Evolutionary conservation across 2,329 filamentous ascomycete species (phyloP), one percentile per base, ranked within the genome.

Genomic region (Sporothrix globosa): DNA sequence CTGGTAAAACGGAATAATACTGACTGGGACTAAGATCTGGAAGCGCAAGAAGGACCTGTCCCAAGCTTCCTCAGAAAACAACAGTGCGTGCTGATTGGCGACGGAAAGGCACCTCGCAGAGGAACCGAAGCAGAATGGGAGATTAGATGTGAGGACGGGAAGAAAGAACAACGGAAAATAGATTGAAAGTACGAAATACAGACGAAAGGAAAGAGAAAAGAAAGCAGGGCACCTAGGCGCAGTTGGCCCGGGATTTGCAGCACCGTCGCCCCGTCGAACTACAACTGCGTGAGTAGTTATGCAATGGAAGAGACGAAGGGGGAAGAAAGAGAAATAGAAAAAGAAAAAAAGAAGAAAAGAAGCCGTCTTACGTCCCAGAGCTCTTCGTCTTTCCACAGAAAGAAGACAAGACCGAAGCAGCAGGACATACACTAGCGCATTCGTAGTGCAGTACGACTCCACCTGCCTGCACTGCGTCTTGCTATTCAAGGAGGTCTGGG

Each of bases 381-480:
- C 61, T 65, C 34, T 24, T 41, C 60, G 14, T 34, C 61, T 50
- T 65, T 10, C 14, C n/a, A n/a, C 27, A 11, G 34, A 21, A 46
- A 53, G 34, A 48, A 46, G 30, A 67, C 46, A 54, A 24, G 41
- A 41, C 50, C 60, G 34, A 60, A 50, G 39, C 11, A 56, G 14
- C n/a, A 46, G 65, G 54, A 21, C n/a, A 60, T 53, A 34, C 30
- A 46, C 46, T 69, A 69, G 58, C 56, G 63, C 39, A 41, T 21
- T 19, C 14, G 34, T 70, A 63, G 69, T 65, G 66, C 56, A 63
- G 54, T 30, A 53, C 67, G 56, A 48, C 69, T 68, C 69, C 69
- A 71, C 69, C 21, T 17, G 21, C 53, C 48, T 27, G 46, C 69
- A 63, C 30, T 50, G 56, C 39, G 54, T 34, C 44, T 27, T 48